Conservation (phyloP, 306 rosid species). For the Lathyrus aphaca region DNA sequence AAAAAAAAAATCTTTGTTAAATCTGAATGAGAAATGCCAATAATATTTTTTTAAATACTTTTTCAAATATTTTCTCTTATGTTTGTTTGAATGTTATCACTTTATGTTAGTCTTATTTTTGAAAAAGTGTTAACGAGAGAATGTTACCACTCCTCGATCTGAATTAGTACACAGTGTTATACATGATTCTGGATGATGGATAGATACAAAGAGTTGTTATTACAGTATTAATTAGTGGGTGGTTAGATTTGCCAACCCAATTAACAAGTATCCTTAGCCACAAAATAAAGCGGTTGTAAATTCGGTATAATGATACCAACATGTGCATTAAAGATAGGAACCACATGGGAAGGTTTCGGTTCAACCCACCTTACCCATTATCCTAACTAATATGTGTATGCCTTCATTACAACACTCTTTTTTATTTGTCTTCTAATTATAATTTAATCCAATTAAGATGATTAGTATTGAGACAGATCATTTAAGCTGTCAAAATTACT, state of each 20-base stretch:
- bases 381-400: conserved; percentile 26
- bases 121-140: too few relatives aligned
- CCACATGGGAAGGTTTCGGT: conserved; percentile 58
- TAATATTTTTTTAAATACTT: too few relatives aligned
- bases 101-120: too few relatives aligned
- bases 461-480: conserved; percentile 36
- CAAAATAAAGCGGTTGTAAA: conserved; percentile 48
- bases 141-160: too few relatives aligned
- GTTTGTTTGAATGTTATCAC: too few relatives aligned
- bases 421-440: conserved; percentile 1
- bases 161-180: neutral
- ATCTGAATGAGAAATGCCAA: too few relatives aligned
- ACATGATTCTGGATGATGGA: conserved; percentile 38
- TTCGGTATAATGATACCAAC: conserved; percentile 55
- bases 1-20: too few relatives aligned
- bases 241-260: conserved; percentile 43
- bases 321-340: conserved; percentile 62
- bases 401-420: conserved; percentile 14
- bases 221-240: conserved; percentile 43
- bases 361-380: conserved; percentile 48
- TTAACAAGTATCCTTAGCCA: conserved; percentile 47
- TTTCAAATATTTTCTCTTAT: too few relatives aligned
- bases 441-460: neutral
- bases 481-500: conserved; percentile 40
- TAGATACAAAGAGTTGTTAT: conserved; percentile 19